Percentiles rank a stretch among this genome's conserved stretches.
phyloP scores from a whole-genome alignment of 75 land plant genomes.

The Pinus taeda region DNA sequence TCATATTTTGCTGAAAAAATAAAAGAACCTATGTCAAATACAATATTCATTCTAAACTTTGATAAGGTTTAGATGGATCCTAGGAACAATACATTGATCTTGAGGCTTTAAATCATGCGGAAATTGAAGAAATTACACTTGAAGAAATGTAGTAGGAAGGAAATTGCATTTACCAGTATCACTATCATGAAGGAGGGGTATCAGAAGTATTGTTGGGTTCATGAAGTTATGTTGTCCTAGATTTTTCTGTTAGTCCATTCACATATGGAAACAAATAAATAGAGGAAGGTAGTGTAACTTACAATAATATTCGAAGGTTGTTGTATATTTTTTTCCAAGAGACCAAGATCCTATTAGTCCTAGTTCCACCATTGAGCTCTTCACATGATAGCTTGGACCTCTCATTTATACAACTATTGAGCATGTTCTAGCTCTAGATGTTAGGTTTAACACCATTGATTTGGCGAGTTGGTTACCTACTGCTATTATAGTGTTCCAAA shows the following conservation, averaged over 20 bases:
- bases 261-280: slow-evolving; percentile 94
- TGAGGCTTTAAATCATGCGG: too few relatives aligned
- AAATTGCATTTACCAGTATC: too few relatives aligned
- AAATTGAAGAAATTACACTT: too few relatives aligned
- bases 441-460: slow-evolving; percentile 93
- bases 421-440: slow-evolving; percentile 95
- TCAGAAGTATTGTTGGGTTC: too few relatives aligned
- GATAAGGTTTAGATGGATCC: too few relatives aligned
- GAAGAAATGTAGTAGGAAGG: too few relatives aligned
- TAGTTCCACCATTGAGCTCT: slow-evolving; percentile 37
- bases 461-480: slow-evolving; percentile 73
- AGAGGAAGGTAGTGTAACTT: slow-evolving; percentile 96
- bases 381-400: slow-evolving; percentile 73
- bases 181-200: too few relatives aligned
- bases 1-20: too few relatives aligned
- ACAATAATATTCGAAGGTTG: slow-evolving; percentile 72
- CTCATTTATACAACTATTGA: slow-evolving; percentile 80
- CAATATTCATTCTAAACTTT: too few relatives aligned
- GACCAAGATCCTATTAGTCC: slow-evolving; percentile 31
- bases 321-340: slow-evolving; percentile 60
- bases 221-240: slow-evolving; percentile 96
- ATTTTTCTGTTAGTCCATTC: slow-evolving; percentile 98
- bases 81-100: too few relatives aligned
- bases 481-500: slow-evolving; percentile 86
- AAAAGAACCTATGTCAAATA: too few relatives aligned